Evolutionary conservation across 163 green algal species (phyloP).

Genomic region (Trebouxiophyceae sp.): DNA sequence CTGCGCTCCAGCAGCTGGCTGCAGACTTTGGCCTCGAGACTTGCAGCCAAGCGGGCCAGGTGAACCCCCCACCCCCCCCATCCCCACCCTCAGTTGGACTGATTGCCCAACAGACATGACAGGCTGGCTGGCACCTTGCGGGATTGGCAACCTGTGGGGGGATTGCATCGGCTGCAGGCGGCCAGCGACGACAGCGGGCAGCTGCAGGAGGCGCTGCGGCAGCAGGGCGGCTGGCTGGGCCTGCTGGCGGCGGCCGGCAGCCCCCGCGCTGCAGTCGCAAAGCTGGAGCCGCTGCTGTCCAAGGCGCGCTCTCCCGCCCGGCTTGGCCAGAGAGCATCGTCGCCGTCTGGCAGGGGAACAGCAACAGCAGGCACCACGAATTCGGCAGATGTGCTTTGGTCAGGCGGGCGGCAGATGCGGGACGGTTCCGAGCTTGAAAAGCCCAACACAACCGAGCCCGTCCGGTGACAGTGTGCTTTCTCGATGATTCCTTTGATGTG

Average conservation of each 20-base stretch:
- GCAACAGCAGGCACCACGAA: not conserved
- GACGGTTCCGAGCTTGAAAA: too few species aligned
- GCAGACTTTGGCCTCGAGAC: not conserved
- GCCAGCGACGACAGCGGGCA: not conserved
- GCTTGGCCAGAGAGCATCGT: not conserved
- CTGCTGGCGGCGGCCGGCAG: not conserved
- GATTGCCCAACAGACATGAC: not conserved
- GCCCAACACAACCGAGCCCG: too few species aligned
- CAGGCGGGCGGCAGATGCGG: too few species aligned
- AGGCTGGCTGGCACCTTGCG: not conserved
- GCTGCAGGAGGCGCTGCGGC: not conserved
- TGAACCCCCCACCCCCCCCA: not conserved
- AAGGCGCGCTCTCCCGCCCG: not conserved
- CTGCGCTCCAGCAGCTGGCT: not conserved
- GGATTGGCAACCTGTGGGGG: too few species aligned
- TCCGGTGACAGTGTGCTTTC: too few species aligned
- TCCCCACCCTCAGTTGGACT: not conserved
- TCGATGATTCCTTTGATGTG: too few species aligned
- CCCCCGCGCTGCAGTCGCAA: not conserved
- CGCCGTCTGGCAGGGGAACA: too few species aligned
- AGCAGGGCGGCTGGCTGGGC: not conserved
- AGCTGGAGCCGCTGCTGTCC: constrained; percentile 1
- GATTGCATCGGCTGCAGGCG: not conserved
- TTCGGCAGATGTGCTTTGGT: not conserved
- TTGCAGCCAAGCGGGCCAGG: not conserved